phyloP scores from a whole-genome alignment of 345 rosid genomes.

The Salix brachista region DNA sequence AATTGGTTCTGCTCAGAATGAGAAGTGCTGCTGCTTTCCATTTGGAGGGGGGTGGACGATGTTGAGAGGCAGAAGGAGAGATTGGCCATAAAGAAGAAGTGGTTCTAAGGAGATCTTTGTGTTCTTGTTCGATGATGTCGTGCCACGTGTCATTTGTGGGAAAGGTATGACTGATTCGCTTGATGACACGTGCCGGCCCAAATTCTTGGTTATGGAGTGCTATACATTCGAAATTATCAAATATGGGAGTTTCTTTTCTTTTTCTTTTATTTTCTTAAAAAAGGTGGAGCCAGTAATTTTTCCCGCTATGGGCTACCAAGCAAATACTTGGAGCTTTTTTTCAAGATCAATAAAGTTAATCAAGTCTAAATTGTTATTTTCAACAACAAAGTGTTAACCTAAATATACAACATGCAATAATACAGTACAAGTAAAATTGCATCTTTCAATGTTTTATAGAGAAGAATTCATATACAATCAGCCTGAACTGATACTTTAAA shows the following conservation, averaged over 20 bases:
- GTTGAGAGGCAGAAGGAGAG: not conserved
- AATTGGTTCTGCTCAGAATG: not conserved
- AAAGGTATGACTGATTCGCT: not conserved
- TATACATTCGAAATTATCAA: not conserved
- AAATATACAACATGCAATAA: too few relatives aligned
- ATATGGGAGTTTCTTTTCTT: not conserved
- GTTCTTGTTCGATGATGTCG: not conserved
- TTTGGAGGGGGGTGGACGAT: not conserved
- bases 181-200: not conserved
- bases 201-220: not conserved
- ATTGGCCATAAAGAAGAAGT: not conserved
- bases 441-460: too few relatives aligned
- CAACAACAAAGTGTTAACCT: too few relatives aligned
- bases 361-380: too few relatives aligned
- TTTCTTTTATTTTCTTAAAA: too few relatives aligned
- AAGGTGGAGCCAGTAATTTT: too few relatives aligned
- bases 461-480: too few relatives aligned
- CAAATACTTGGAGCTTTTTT: too few relatives aligned
- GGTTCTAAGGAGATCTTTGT: slow-evolving; percentile 3
- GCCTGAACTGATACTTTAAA: too few relatives aligned
- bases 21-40: not conserved
- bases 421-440: too few relatives aligned
- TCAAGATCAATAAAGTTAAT: too few relatives aligned
- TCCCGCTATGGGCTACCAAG: too few relatives aligned
- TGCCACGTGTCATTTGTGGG: slow-evolving; percentile 14